Evolutionary conservation across 2,329 filamentous ascomycete genomes (phyloP).

Genomic region (Colletotrichum karsti): DNA sequence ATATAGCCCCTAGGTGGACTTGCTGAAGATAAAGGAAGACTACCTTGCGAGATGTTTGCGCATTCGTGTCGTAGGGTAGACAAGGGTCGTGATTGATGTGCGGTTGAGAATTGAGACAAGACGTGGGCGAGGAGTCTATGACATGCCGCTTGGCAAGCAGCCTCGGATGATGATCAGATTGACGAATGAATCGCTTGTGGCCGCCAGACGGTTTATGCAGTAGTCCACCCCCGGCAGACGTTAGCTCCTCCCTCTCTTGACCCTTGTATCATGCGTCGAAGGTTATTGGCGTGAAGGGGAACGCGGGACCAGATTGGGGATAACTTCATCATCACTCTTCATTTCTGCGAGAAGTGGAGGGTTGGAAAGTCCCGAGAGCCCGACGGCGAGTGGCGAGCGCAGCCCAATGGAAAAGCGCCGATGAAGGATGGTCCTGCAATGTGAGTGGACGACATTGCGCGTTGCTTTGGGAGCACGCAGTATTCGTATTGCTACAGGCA

Average conservation of each 20-base stretch:
- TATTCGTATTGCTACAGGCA: not conserved
- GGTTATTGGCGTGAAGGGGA: not conserved
- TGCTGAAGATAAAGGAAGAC: not conserved
- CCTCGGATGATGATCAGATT: slow-evolving; percentile 5
- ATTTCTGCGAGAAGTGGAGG: not conserved
- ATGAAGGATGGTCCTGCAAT: not conserved
- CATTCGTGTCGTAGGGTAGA: not conserved
- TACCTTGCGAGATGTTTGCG: not conserved
- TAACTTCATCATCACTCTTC: not conserved
- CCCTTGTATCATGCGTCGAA: not conserved
- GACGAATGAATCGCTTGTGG: slow-evolving; percentile 14
- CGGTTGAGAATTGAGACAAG: not conserved
- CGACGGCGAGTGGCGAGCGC: not conserved
- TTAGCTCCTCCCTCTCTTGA: not conserved
- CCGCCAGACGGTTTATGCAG: not conserved
- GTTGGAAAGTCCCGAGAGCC: not conserved
- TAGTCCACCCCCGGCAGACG: not conserved
- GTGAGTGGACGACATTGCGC: not conserved
- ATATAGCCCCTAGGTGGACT: not conserved
- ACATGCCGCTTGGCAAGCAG: not conserved
- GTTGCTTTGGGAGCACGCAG: too few species aligned
- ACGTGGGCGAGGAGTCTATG: not conserved
- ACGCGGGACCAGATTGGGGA: not conserved
- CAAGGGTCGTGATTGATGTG: not conserved
- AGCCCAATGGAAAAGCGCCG: not conserved